These are phyloP conservation scores for Botrytis tulipae DNA, from an alignment of 2,329 filamentous ascomycete species.

Conservation along the genomic window DNA sequence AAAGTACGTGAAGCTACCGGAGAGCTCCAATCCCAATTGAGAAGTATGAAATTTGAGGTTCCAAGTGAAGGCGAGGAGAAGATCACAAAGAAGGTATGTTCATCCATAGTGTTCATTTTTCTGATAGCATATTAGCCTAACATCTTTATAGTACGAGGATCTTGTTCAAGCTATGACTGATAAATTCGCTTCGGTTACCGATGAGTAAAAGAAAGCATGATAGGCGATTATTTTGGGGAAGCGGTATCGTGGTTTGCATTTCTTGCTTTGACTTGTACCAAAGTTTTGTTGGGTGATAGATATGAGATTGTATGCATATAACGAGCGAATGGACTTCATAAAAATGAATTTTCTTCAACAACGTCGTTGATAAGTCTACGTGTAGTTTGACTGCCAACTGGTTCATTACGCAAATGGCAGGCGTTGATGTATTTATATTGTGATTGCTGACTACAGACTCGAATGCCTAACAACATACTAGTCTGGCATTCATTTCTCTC, in stretches of 20 bases:
- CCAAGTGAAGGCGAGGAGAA: constrained; percentile 79
- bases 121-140: constrained; percentile 22
- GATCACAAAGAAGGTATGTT: constrained; percentile 76
- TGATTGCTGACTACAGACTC: neutral
- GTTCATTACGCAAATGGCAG: neutral
- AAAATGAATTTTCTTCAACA: neutral
- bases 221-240: constrained; percentile 7
- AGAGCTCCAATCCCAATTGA: constrained; percentile 80
- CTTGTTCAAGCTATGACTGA: constrained; percentile 90
- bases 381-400: neutral
- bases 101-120: constrained; percentile 7
- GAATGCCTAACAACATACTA: neutral
- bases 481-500: neutral
- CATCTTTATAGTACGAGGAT: constrained; percentile 71
- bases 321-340: constrained; percentile 14
- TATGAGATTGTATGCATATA: constrained; percentile 35
- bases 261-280: constrained; percentile 26
- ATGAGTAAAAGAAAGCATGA: constrained; percentile 64
- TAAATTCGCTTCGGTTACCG: constrained; percentile 93
- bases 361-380: neutral
- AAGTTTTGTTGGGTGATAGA: constrained; percentile 30
- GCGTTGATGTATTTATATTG: neutral
- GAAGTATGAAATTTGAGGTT: constrained; percentile 96
- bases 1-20: constrained; percentile 89
- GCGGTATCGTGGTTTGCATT: constrained; percentile 26